Evolutionary conservation across 441 rosid genomes (phyloP).

Genomic region (Breynia disticha): DNA sequence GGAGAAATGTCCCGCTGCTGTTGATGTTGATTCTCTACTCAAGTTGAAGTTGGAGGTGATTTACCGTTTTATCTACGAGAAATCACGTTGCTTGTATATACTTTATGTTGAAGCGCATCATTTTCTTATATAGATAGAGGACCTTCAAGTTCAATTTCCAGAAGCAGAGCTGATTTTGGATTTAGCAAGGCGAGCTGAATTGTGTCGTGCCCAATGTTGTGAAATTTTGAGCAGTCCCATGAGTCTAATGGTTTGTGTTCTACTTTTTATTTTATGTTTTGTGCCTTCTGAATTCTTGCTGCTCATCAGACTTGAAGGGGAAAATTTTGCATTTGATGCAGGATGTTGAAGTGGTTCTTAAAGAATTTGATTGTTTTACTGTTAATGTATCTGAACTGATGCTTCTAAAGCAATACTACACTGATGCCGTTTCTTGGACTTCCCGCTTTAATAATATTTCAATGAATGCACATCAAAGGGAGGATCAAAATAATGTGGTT

Average conservation of each 20-base stretch:
- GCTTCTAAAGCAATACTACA: constrained; percentile 58
- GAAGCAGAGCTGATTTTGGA: constrained; percentile 49
- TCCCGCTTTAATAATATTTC: constrained; percentile 38
- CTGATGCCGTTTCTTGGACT: constrained; percentile 52
- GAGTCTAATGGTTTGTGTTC: constrained; percentile 41
- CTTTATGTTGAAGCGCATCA: constrained; percentile 12
- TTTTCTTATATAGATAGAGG: constrained; percentile 38
- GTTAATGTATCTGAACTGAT: constrained; percentile 61
- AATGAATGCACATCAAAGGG: constrained; percentile 41
- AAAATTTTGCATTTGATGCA: constrained; percentile 23
- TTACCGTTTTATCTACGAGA: constrained; percentile 13
- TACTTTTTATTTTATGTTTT: constrained; percentile 3
- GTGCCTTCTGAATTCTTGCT: constrained; percentile 7
- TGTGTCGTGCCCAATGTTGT: constrained; percentile 43
- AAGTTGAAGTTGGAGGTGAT: constrained; percentile 78
- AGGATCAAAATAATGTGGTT: constrained; percentile 53
- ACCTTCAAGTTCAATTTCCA: constrained; percentile 66
- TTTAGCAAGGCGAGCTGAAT: constrained; percentile 48
- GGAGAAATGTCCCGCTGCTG: constrained; percentile 29
- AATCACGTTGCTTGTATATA: constrained; percentile 9
- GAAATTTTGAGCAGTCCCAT: constrained; percentile 44
- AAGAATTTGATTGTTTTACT: constrained; percentile 40
- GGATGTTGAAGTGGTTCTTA: constrained; percentile 55
- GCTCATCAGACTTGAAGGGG: not conserved
- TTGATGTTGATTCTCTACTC: constrained; percentile 49